Percentiles rank a stretch among this genome's conserved stretches.
phyloP scores from a whole-genome alignment of 345 rosid species.

The Dovyalis caffra region DNA sequence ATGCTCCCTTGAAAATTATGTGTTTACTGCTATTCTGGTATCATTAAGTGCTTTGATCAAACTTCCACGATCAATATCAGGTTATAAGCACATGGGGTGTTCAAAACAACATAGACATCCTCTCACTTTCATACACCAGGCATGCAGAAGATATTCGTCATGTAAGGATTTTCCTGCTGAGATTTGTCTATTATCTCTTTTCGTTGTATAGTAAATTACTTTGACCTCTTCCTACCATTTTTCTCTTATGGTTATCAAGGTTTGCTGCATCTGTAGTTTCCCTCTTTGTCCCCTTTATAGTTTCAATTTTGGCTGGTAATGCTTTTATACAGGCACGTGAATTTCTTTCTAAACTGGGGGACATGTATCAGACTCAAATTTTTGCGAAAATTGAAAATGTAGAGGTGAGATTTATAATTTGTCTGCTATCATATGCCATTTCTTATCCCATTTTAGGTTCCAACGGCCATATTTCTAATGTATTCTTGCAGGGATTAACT shows the following conservation, averaged over 20 bases:
- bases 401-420: slow-evolving; percentile 40
- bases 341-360: slow-evolving; percentile 51
- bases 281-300: neutral
- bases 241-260: neutral
- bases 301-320: slow-evolving; percentile 12
- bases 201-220: neutral
- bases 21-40: neutral
- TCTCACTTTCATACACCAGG: slow-evolving; percentile 59
- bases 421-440: neutral
- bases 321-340: slow-evolving; percentile 49
- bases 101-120: slow-evolving; percentile 61
- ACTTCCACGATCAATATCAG: slow-evolving; percentile 30
- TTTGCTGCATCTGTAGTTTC: neutral
- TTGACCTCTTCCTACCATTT: slow-evolving; percentile 1
- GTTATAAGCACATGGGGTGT: slow-evolving; percentile 74
- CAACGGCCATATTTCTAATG: slow-evolving; percentile 1
- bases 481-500: slow-evolving; percentile 42
- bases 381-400: slow-evolving; percentile 68
- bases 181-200: slow-evolving; percentile 7
- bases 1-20: neutral
- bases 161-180: slow-evolving; percentile 31
- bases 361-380: slow-evolving; percentile 56
- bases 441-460: slow-evolving; percentile 4
- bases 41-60: neutral
- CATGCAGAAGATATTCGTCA: slow-evolving; percentile 69